phyloP scores from a whole-genome alignment of 225 moss, liverwort and hornwort species.

The Ulota crispa region DNA sequence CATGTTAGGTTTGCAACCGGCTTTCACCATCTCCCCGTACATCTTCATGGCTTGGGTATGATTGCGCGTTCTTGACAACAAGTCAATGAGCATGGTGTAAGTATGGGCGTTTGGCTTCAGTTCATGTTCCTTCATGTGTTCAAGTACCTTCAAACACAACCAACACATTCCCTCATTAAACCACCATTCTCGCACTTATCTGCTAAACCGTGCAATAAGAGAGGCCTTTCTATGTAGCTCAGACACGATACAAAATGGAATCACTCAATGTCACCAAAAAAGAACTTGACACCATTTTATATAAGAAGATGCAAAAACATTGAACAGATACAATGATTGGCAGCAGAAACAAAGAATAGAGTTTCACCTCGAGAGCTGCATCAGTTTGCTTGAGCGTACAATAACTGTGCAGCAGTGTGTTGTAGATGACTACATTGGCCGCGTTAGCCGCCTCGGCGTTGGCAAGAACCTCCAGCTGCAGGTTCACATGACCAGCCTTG shows the following conservation, averaged over 20 bases:
- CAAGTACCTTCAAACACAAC: slow-evolving; percentile 43
- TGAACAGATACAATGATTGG: neutral
- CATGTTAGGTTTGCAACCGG: slow-evolving; percentile 41
- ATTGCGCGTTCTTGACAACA: slow-evolving; percentile 59
- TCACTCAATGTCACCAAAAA: neutral
- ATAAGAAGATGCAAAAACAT: neutral
- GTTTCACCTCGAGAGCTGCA: slow-evolving; percentile 43
- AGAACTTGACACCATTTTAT: neutral
- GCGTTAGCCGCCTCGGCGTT: slow-evolving; percentile 42
- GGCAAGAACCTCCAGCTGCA: slow-evolving; percentile 41
- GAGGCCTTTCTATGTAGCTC: neutral
- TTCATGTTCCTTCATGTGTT: slow-evolving; percentile 58
- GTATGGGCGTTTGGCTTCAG: slow-evolving; percentile 51
- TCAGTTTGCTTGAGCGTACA: slow-evolving; percentile 45
- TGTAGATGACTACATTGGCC: slow-evolving; percentile 49
- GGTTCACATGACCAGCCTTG: slow-evolving; percentile 39
- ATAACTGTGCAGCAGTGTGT: slow-evolving; percentile 59
- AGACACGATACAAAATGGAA: neutral
- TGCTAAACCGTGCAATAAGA: neutral
- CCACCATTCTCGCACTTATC: neutral
- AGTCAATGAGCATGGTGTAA: slow-evolving; percentile 69
- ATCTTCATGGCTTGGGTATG: slow-evolving; percentile 50
- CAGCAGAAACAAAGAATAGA: neutral
- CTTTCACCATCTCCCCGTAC: slow-evolving; percentile 56
- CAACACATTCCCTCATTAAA: neutral